Conservation (phyloP, 2,329 filamentous ascomycete genomes). For the Ambrosiella xylebori region DNA sequence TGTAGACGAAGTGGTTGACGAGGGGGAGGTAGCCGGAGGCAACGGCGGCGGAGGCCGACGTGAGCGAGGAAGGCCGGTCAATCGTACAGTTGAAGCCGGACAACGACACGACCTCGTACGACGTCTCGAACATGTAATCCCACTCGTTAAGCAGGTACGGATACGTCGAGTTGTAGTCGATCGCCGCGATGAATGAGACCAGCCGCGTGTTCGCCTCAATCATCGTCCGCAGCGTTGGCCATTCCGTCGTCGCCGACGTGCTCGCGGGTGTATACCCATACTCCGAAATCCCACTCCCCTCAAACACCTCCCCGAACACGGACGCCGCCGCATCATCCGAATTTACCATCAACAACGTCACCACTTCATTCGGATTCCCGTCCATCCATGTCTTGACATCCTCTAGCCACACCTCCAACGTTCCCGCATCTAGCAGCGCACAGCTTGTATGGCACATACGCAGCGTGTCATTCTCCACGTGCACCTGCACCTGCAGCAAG, state of each 20-base stretch:
- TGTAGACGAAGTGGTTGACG: slow-evolving; percentile 68
- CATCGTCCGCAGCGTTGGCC: slow-evolving; percentile 57
- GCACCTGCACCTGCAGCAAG: slow-evolving; percentile 51
- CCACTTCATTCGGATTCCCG: slow-evolving; percentile 52
- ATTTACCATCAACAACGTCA: slow-evolving; percentile 60
- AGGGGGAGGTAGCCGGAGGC: slow-evolving; percentile 46
- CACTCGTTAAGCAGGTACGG: slow-evolving; percentile 49
- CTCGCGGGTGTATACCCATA: slow-evolving; percentile 42
- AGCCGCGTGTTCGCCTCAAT: slow-evolving; percentile 48
- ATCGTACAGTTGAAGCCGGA: slow-evolving; percentile 56
- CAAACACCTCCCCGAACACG: slow-evolving; percentile 37
- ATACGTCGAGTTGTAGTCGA: slow-evolving; percentile 24
- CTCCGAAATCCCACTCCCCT: slow-evolving; percentile 39
- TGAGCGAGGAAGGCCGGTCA: slow-evolving; percentile 41
- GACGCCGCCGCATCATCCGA: slow-evolving; percentile 39
- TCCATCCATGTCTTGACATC: slow-evolving; percentile 53
- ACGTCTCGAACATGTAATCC: slow-evolving; percentile 53
- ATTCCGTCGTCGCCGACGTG: slow-evolving; percentile 28
- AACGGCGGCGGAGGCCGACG: slow-evolving; percentile 34
- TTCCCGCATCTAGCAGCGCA: slow-evolving; percentile 49
- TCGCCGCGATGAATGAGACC: slow-evolving; percentile 49
- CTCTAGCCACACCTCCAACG: slow-evolving; percentile 44
- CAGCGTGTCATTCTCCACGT: slow-evolving; percentile 29
- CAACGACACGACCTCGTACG: slow-evolving; percentile 44
- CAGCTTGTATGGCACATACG: slow-evolving; percentile 57